Percentiles rank a stretch among this genome's conserved stretches.
Conservation (phyloP, 1,284 basidiomycete genomes). For the Gymnopus androsaceus region DNA sequence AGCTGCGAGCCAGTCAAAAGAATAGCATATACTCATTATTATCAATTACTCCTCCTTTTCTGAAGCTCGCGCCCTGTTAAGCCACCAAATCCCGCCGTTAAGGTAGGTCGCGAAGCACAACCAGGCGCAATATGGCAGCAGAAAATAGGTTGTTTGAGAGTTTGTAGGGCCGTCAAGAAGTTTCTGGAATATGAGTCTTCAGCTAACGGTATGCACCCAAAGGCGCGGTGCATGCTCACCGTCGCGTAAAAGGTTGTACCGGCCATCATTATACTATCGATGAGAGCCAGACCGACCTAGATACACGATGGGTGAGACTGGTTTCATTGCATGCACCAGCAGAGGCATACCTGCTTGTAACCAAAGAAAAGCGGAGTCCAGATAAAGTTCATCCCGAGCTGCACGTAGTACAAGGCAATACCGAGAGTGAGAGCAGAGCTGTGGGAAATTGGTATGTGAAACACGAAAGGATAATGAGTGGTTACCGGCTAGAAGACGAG, state of each 20-base stretch:
- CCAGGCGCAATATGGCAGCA: slow-evolving; percentile 69
- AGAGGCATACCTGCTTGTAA: slow-evolving; percentile 41
- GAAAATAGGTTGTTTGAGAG: slow-evolving; percentile 55
- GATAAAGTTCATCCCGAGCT: slow-evolving; percentile 66
- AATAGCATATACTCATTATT: too few species aligned
- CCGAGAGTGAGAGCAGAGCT: slow-evolving; percentile 53
- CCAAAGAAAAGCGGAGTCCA: slow-evolving; percentile 81
- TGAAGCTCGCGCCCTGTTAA: slow-evolving; percentile 36
- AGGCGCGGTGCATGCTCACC: slow-evolving; percentile 38
- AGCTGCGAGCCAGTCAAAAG: too few species aligned
- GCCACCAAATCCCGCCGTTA: slow-evolving; percentile 64
- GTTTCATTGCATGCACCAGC: background rate
- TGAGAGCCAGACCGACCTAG: slow-evolving; percentile 57
- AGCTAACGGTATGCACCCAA: background rate
- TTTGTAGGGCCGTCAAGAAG: slow-evolving; percentile 52
- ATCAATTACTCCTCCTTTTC: background rate
- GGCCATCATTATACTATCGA: slow-evolving; percentile 63
- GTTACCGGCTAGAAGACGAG: slow-evolving; percentile 42
- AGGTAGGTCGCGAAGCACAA: slow-evolving; percentile 69
- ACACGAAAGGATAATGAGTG: background rate
- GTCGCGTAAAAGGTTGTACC: slow-evolving; percentile 67
- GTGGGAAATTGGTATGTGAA: background rate
- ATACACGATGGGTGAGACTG: background rate
- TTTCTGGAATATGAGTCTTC: slow-evolving; percentile 35
- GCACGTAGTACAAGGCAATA: slow-evolving; percentile 69